Base-by-base conservation (phyloP, 2,329 filamentous ascomycete genomes). In the Ophiostoma perfectum region DNA sequence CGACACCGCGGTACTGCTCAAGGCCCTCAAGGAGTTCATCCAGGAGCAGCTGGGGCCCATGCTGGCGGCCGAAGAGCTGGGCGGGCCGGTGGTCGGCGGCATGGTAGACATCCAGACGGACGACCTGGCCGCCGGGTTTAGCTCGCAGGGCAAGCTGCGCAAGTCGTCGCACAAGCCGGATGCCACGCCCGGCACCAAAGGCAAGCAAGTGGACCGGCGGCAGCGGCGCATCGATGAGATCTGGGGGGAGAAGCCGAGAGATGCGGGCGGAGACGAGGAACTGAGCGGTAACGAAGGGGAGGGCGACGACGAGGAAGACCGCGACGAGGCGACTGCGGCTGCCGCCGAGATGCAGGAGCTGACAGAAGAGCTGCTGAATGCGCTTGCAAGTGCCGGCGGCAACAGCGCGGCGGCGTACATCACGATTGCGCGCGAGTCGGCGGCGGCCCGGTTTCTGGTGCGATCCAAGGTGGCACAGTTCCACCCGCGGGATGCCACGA, bases 21-120 rank as follows among this genome's bases (percentile, higher is more conserved):
- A 83, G 69, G 82, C 85, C 0, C 82, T 96, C 68, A 85, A 89
- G 71, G 80, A 79, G 16, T 96, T 96, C 74, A 88, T 94, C 69
- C 86, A 91, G 70, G 80, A 86, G 60, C 84, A 86, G 55, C 82
- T 96, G 0, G 90, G 90, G 1, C 79, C 85, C 3, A 90, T 94
- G 86, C 81, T 96, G 60, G 92, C 91, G 6, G 90, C 91, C 0
- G 92, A 96, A 78, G 90, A 93, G 74, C 82, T 93, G 1, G 92
- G 92, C 7, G 92, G 92, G 0, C 92, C 92, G 0, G 89, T 93
- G 11, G 91, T 93, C 0, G 91, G 92, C 3, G 89, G 92, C 72
- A 81, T 89, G 73, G 82, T 90, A 74, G 86, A 90, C 76, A 74
- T 90, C 36, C 78, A 88, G 80, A 73, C 84, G 8, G 84, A 89